Conservation (phyloP, 1,284 basidiomycete genomes). For the Fomitopsis palustris region DNA sequence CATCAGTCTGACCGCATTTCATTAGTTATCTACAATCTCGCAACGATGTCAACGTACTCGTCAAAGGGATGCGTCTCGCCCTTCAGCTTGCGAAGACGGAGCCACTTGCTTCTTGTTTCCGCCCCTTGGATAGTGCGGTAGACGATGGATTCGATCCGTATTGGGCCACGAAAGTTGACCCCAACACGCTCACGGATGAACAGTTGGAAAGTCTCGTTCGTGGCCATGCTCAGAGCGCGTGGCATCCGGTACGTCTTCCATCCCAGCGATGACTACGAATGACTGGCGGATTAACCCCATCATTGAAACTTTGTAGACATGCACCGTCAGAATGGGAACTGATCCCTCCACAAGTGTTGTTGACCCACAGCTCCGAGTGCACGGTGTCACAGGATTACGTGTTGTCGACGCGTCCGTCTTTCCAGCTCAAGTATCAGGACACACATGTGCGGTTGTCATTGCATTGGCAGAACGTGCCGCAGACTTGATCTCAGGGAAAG, state of each 20-base stretch:
- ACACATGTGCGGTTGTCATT: constrained; percentile 26
- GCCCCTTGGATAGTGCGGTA: constrained; percentile 3
- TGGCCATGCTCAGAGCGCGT: constrained; percentile 28
- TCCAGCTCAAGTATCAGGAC: constrained; percentile 30
- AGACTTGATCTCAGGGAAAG: constrained; percentile 22
- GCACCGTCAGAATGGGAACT: constrained; percentile 11
- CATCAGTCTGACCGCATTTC: not conserved
- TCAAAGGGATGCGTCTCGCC: constrained; percentile 22
- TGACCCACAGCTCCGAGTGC: constrained; percentile 40
- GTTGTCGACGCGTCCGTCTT: constrained; percentile 49
- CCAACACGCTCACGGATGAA: constrained; percentile 27
- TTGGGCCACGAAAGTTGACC: constrained; percentile 20
- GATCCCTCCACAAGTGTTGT: constrained; percentile 29
- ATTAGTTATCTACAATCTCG: constrained; percentile 16
- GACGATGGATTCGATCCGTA: constrained; percentile 16
- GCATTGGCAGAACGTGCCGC: constrained; percentile 31
- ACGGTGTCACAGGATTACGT: constrained; percentile 39
- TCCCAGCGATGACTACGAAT: too few species aligned
- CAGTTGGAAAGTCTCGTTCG: constrained; percentile 25
- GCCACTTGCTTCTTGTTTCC: constrained; percentile 25
- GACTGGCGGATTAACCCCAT: constrained; percentile 17
- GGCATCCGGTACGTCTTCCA: constrained; percentile 25
- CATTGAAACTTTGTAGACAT: constrained; percentile 1
- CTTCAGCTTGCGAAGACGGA: constrained; percentile 19
- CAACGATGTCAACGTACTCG: constrained; percentile 22